Percentiles rank a stretch among this genome's conserved stretches.
Conservation (phyloP, 345 rosid genomes). For the Viola odorata region DNA sequence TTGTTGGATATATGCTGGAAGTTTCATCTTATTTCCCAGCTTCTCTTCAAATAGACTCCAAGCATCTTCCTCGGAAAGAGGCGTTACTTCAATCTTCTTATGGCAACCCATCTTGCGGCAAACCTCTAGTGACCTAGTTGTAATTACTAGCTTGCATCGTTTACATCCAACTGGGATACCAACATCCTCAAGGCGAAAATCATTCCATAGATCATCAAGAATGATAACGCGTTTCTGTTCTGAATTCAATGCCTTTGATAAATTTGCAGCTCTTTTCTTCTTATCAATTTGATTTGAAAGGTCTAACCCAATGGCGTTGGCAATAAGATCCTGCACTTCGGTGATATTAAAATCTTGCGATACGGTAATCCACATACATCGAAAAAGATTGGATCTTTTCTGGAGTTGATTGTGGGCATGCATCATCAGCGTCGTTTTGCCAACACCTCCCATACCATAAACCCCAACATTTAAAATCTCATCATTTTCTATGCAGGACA, state of each 20-base stretch:
- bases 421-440: too few species aligned
- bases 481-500: conserved; percentile 2
- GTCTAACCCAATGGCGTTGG: background rate
- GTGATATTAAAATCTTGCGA: background rate
- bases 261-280: background rate
- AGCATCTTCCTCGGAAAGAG: background rate
- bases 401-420: background rate
- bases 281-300: background rate
- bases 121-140: conserved; percentile 3
- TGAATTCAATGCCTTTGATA: background rate
- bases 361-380: conserved; percentile 5
- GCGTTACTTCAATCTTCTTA: background rate
- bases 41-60: background rate
- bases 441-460: conserved; percentile 16
- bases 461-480: conserved; percentile 6
- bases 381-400: background rate
- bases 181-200: background rate
- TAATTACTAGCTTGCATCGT: conserved; percentile 5
- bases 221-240: background rate
- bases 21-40: background rate
- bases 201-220: conserved; percentile 7
- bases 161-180: conserved; percentile 4
- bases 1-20: background rate
- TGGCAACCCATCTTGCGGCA: background rate
- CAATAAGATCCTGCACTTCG: conserved; percentile 5